Evolutionary conservation across 1,284 basidiomycete species (phyloP).

Genomic region (Microbotryum violaceum): DNA sequence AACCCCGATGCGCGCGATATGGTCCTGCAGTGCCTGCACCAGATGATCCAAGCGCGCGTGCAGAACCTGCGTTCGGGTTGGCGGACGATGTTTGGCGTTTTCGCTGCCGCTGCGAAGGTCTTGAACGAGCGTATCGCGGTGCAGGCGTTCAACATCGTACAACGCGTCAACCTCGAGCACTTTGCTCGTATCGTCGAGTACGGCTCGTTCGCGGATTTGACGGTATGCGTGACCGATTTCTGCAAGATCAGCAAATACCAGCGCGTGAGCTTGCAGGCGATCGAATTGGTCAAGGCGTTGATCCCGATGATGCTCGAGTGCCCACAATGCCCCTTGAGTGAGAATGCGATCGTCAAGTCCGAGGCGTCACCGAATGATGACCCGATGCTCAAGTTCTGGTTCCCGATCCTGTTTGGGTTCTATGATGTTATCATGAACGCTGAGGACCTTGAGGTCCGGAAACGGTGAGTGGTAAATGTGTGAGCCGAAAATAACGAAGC

Average conservation of each 20-base stretch:
- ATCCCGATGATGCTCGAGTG: constrained; percentile 84
- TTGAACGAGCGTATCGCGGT: constrained; percentile 74
- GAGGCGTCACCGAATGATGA: constrained; percentile 53
- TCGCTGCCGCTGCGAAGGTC: constrained; percentile 89
- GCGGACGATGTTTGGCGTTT: constrained; percentile 98
- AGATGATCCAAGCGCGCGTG: constrained; percentile 94
- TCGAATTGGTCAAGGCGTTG: constrained; percentile 81
- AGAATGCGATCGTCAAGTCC: constrained; percentile 20
- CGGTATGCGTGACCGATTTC: constrained; percentile 96
- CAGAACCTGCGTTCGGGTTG: constrained; percentile 96
- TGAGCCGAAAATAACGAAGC: neutral
- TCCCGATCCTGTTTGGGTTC: constrained; percentile 90
- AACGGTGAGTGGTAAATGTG: constrained; percentile 57
- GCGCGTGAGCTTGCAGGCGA: constrained; percentile 91
- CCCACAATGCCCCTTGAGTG: constrained; percentile 65
- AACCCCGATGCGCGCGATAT: constrained; percentile 95
- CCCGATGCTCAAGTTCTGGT: constrained; percentile 92
- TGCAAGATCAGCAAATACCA: constrained; percentile 99
- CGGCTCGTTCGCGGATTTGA: constrained; percentile 91
- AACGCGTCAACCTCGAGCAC: constrained; percentile 80
- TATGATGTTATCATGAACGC: constrained; percentile 99
- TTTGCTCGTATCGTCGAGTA: constrained; percentile 84
- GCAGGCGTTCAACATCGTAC: constrained; percentile 95
- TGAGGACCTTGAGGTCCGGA: constrained; percentile 94
- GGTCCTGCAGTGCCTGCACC: constrained; percentile 96